Base-by-base conservation (phyloP, 257 asterid species). In the Buddleja alternifolia region DNA sequence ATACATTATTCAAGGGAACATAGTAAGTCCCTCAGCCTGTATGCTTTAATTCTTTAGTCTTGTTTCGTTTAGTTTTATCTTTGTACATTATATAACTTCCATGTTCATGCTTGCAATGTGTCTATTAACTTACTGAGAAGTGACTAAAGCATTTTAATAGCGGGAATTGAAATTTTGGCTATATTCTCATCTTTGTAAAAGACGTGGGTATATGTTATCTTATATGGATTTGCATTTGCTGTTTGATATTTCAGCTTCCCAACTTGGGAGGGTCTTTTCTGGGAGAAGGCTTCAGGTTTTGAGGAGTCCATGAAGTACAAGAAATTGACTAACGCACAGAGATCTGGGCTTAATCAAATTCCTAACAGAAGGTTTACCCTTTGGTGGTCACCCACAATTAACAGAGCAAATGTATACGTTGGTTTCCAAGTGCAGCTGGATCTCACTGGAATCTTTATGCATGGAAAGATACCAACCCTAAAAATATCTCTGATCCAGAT, bases 281-380 rank as follows among this genome's bases (percentile, higher is more conserved):
- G 99, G 99, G 99, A 94, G 83, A 94, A 94, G 88, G 99, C 99
- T 59, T 94, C 99, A 54, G 99, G 99, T 65, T 94, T 94, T 66
- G 99, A 94, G 82, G 99, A 94, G 83, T 94, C 99, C 37, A 94
- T 94, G 99, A 94, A 94, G 78, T 94, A 94, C 66, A 94, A 91
- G 87, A 94, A 94, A 76, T 75, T 94, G 83, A 94, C 99, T 0
- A 94, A 94, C 77, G 99, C 99, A 23, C 99, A 94, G 61, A 82
- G 99, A 73, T 94, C 99, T 74, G 99, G 99, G 58, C 99, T 94
- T 29, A 94, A 94, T 77, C 99, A 94, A 75, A 94, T 94, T 19
- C 99, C 97, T 6, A 94, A 94, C 59, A 86, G 99, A 63, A 80
- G 99, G 58, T 94, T 94, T 77, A 94, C 99, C 14, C 96, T 94